phyloP scores from a whole-genome alignment of 805 yeast species.

The Scheffersomyces amazonensis region DNA sequence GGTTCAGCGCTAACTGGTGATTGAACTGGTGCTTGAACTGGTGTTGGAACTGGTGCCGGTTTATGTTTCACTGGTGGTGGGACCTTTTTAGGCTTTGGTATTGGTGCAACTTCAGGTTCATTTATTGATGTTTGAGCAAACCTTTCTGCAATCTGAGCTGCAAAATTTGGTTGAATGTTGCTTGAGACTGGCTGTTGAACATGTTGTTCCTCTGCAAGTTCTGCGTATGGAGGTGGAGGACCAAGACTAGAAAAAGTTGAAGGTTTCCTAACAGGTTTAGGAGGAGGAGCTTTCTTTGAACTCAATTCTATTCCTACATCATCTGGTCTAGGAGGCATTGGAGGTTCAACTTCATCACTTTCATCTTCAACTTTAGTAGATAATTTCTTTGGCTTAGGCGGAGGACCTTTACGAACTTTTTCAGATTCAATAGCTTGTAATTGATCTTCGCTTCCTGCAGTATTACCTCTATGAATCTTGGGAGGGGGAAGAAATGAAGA shows the following conservation, averaged over 20 bases:
- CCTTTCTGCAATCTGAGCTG: background rate
- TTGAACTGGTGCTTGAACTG: too few species aligned
- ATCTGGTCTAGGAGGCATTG: conserved; percentile 2
- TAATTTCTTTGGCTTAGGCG: conserved; percentile 8
- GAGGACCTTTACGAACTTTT: background rate
- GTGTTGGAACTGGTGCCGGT: background rate
- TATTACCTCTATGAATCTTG: conserved; percentile 5
- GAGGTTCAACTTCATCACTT: conserved; percentile 1
- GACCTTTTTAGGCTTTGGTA: background rate
- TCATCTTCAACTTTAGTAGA: background rate
- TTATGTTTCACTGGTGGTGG: background rate
- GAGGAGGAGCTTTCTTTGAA: conserved; percentile 37
- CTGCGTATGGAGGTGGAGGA: conserved; percentile 15
- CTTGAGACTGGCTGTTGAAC: background rate
- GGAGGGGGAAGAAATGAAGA: conserved; percentile 14
- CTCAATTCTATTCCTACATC: background rate
- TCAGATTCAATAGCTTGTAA: too few species aligned
- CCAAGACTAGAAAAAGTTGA: conserved; percentile 4
- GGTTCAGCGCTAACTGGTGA: too few species aligned
- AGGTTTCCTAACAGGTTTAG: conserved; percentile 39
- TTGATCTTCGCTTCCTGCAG: background rate
- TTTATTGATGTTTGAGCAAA: background rate
- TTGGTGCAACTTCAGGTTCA: background rate
- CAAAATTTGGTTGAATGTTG: background rate
- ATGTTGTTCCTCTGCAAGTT: background rate